Evolutionary conservation across 1,284 basidiomycete genomes (phyloP), one percentile per base, ranked within the genome.

Genomic region (Volvariella volvacea): DNA sequence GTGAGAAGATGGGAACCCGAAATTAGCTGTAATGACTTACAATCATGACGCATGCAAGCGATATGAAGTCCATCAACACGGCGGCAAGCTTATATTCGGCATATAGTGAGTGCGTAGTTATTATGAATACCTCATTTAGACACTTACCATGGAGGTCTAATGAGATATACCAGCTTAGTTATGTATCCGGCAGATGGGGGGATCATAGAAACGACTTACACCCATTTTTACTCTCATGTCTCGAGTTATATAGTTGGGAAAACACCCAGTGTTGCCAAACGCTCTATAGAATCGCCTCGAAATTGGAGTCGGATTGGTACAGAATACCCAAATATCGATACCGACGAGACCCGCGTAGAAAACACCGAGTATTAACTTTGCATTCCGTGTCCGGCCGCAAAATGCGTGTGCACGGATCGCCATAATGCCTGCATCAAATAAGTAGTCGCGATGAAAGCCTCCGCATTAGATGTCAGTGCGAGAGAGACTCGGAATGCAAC

Each of bases 21-120:
- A 20, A 36, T n/a, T n/a, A n/a, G n/a, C n/a, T 28, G 2, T 25
- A 14, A 4, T 6, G 25, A 47, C 51, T 47, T 45, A 55, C 59
- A 48, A 50, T 14, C 7, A 56, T 44, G 17, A 60, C 57, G 19
- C 55, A 44, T 7, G 39, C 32, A 39, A 60, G 40, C 10, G 56
- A 60, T 20, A 59, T 22, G 14, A 55, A 39, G 33, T 61, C 60
- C 58, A 59, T 61, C 25, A 55, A 43, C 1, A 50, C 48, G 9
- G 55, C 52, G 2, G 55, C 52, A 8, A 56, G 19, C 55, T 56
- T 6, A 34, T 9, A 47, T 17, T 8, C n/a, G 30, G 8, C 4
- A 33, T 2, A 20, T 45, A 19, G 36, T 32, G 33, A 19, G 16
- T 31, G 40, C 43, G 36, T 14, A 33, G 6, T 30, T 14, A 12